Percentiles rank a stretch among this genome's conserved stretches.
Conservation (phyloP, 192 early-diverging fungal genomes). For the Piromyces finnis region DNA sequence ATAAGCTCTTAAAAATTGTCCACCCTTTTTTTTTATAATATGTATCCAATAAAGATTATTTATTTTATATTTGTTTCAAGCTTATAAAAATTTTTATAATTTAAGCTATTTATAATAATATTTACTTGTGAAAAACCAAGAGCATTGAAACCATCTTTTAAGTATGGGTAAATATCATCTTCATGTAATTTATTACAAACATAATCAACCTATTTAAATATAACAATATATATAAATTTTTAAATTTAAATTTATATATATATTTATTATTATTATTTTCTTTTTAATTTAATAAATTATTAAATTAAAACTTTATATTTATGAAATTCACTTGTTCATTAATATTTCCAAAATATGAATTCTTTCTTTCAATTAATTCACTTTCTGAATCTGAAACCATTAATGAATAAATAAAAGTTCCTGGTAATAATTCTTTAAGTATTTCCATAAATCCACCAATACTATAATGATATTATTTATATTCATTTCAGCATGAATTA, state of each 20-base stretch:
- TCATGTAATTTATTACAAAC: conserved; percentile 49
- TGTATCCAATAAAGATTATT: too few relatives aligned
- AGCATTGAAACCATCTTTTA: conserved; percentile 66
- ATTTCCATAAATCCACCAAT: conserved; percentile 25
- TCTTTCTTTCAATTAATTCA: conserved; percentile 45
- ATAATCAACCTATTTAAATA: conserved; percentile 41
- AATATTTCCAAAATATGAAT: conserved; percentile 76
- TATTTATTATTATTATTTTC: too few relatives aligned
- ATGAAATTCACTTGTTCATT: conserved; percentile 42
- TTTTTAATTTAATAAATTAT: too few relatives aligned
- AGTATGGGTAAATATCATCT: conserved; percentile 19
- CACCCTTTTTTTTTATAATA: conserved; percentile 29
- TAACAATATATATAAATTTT: background rate
- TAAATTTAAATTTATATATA: background rate
- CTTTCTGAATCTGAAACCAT: conserved; percentile 39
- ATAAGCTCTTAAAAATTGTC: conserved; percentile 54
- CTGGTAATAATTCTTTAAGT: conserved; percentile 29
- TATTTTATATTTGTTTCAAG: too few relatives aligned
- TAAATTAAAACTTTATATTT: too few relatives aligned
- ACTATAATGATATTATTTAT: too few relatives aligned
- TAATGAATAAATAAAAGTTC: conserved; percentile 59
- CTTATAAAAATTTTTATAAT: too few relatives aligned
- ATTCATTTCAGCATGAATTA: too few relatives aligned
- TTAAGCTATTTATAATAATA: background rate
- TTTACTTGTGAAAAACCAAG: conserved; percentile 77